These are phyloP conservation scores for Picochlorum sp. DNA, from an alignment of 139 green algal species.

Conservation along the genomic window DNA sequence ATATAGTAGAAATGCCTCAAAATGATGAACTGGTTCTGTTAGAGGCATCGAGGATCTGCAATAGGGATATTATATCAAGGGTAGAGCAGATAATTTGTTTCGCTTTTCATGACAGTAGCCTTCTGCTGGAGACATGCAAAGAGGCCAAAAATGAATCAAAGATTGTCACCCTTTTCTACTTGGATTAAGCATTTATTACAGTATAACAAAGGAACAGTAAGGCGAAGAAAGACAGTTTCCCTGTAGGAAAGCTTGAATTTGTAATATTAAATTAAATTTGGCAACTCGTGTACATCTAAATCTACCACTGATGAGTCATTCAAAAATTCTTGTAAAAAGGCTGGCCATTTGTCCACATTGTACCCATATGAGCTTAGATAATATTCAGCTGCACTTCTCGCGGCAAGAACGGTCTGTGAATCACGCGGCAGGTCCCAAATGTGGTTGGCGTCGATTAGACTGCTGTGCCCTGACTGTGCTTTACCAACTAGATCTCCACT, in stretches of 20 bases:
- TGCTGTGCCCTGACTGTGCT: slow-evolving; percentile 39
- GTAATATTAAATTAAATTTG: background rate
- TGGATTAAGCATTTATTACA: slow-evolving; percentile 56
- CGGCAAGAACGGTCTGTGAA: background rate
- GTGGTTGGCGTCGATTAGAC: background rate
- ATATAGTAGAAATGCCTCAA: slow-evolving; percentile 86
- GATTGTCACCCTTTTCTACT: slow-evolving; percentile 92
- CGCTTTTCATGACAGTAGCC: slow-evolving; percentile 88
- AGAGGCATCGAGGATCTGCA: slow-evolving; percentile 90
- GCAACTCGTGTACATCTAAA: background rate
- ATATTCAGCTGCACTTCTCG: background rate
- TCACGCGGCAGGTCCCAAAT: background rate
- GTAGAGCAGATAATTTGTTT: slow-evolving; percentile 96
- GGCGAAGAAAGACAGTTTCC: too few relatives aligned
- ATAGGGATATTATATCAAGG: slow-evolving; percentile 79
- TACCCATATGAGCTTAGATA: background rate
- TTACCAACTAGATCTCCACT: slow-evolving; percentile 57
- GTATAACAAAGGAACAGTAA: background rate
- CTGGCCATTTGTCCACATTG: background rate
- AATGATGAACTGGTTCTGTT: slow-evolving; percentile 83
- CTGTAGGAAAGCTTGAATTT: too few relatives aligned
- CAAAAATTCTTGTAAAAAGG: background rate
- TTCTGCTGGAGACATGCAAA: slow-evolving; percentile 90
- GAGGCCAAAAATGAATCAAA: slow-evolving; percentile 76
- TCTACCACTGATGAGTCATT: background rate